Conservation (phyloP, 257 asterid species). For the Mitragyna speciosa region DNA sequence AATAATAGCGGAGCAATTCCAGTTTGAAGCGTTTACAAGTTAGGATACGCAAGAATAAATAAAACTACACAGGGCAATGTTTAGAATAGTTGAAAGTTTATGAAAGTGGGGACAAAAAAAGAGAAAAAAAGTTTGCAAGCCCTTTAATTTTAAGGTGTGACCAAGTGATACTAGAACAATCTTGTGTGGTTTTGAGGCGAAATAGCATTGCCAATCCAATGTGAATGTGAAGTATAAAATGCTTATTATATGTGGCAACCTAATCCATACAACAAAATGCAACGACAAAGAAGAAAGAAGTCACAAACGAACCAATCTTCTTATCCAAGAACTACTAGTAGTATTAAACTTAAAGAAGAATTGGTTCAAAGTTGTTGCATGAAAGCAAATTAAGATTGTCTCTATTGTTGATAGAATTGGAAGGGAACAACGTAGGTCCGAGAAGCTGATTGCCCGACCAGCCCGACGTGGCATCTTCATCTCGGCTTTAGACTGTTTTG, state of each 20-base stretch:
- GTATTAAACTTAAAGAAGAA: neutral
- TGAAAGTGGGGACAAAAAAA: no score
- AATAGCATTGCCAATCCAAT: neutral
- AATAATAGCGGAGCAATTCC: no score
- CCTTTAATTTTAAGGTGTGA: no score
- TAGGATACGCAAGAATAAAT: no score
- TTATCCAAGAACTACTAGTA: neutral
- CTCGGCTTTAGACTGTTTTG: neutral
- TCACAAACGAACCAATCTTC: constrained; percentile 7
- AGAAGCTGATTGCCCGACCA: neutral
- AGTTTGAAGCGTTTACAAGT: no score
- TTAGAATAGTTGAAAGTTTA: no score
- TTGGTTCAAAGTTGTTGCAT: constrained; percentile 16
- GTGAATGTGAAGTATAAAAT: neutral
- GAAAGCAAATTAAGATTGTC: constrained; percentile 5
- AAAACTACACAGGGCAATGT: no score
- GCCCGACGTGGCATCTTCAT: constrained; percentile 10
- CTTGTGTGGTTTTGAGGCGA: neutral
- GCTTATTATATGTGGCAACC: constrained; percentile 30
- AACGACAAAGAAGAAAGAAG: neutral
- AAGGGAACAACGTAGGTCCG: constrained; percentile 13
- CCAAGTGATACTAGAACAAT: no score
- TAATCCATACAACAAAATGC: constrained; percentile 10
- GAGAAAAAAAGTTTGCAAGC: no score
- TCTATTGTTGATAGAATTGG: neutral